Evolutionary conservation across 176 grass and related monocot species (phyloP), one percentile per base, ranked within the genome.

Genomic region (Canna indica): DNA sequence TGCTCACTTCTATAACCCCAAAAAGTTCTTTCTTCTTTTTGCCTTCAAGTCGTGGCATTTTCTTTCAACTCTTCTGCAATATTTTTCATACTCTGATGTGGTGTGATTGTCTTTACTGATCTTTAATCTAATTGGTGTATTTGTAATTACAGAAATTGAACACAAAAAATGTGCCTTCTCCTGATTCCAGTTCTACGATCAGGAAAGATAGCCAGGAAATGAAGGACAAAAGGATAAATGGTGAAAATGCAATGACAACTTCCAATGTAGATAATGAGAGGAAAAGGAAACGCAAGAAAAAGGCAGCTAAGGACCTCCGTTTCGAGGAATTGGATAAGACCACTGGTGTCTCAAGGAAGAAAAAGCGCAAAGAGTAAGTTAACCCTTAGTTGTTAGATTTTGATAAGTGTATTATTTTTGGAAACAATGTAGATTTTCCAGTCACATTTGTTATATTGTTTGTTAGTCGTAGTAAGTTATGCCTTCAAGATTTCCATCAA

Each of bases 291-390:
- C 22, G 74, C 28, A 91, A 91, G 67, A 59, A 80, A 24, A 80
- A 81, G 32, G 77, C 60, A 32, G 75, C 30, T 42, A 67, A 81
- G 76, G 94, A 99, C 36, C 89, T 97, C 36, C 83, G 89, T 38
- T 92, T 97, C 65, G 74, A 85, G 68, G 84, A 92, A 32, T 83
- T 97, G 24, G 86, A 90, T 38, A 81, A 80, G 17, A 64, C 52
- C 5, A 25, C 68, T 46, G 36, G 77, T 0, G 34, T 79, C 42
- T 80, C 90, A 0, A 99, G 88, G 77, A 99, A 93, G 73, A 84
- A 88, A 68, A 99, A 82, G 64, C 83, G 94, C 63, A 99, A 85
- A 78, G 77, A 99, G 94, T 99, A 64, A 80, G 86, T 74, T 73
- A 28, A 11, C 70, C 9, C 36, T 41, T 39, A 14, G 33, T 67